Evolutionary conservation across 768 basidiomycete species (phyloP), one percentile per base, ranked within the genome.

Genomic region (Leccinum pellstonianum): DNA sequence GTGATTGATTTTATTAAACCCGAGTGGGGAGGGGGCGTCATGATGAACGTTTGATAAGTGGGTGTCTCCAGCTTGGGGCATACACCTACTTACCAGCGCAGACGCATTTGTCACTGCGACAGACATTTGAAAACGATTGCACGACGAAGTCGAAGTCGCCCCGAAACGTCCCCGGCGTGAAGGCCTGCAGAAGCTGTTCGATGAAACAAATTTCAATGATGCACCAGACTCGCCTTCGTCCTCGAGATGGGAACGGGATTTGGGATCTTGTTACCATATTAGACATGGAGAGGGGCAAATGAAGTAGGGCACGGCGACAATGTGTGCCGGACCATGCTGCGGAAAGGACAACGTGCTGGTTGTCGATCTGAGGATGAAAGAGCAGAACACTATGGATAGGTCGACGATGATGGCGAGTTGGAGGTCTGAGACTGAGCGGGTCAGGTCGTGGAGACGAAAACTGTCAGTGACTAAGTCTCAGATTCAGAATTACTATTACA

Each of bases 311-410:
- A 56, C 54, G 59, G 56, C 60, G 66, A 52, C 38, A 41, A 41
- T 41, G 38, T 41, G 38, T 41, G 41, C 41, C 51, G 29, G 29
- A 2, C 8, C 17, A 54, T 25, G 54, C 51, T 47, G 51, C 37
- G 60, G 60, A 23, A 23, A 23, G 46, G 57, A 55, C 54, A 54
- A 31, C 33, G 38, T 31, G 60, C 49, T 41, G 43, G 66, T 46
- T 51, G 33, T 11, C 12, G 58, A 68, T 61, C 33, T 12, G 68
- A 68, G 61, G 65, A 69, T 70, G 68, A 69, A 70, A 33, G 7
- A 56, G 56, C 19, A 27, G 54, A 12, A 27, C 12, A 43, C 21
- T 37, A 35, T 12, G 49, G 19, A 6, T 6, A 38, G 15, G 15
- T 17, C 14, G 12, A 37, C 51, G 53, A 37, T 56, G 35, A 60